Evolutionary conservation across 1,284 basidiomycete genomes (phyloP).

Genomic region (Sanghuangporus weigelae): DNA sequence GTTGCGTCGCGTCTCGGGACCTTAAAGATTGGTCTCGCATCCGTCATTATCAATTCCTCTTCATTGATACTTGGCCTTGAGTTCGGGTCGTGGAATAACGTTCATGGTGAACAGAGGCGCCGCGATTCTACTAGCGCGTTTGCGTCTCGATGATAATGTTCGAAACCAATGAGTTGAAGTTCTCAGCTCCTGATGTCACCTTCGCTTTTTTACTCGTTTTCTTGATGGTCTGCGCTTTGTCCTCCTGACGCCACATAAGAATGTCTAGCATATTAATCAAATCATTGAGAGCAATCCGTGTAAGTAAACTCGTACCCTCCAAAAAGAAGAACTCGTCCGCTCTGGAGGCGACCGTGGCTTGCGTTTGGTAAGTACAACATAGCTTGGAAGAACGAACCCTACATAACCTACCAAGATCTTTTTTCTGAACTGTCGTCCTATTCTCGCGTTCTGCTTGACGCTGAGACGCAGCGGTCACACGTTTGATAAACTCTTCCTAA

Average conservation of each 20-base stretch:
- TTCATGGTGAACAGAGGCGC: too few species aligned
- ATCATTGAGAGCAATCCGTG: neutral
- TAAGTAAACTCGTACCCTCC: slow-evolving; percentile 37
- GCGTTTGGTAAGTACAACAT: neutral
- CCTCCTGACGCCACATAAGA: neutral
- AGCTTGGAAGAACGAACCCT: neutral
- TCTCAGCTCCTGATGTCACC: neutral
- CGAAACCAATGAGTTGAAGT: neutral
- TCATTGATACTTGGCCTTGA: neutral
- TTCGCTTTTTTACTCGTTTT: neutral
- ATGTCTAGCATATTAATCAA: neutral
- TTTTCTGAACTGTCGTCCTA: slow-evolving; percentile 60
- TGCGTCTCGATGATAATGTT: neutral
- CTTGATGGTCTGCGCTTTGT: neutral
- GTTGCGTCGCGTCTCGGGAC: too few species aligned
- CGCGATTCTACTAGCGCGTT: neutral
- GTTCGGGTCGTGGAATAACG: too few species aligned
- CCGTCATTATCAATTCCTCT: too few species aligned
- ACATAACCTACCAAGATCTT: slow-evolving; percentile 55
- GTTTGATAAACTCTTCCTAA: slow-evolving; percentile 69
- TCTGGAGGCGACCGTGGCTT: slow-evolving; percentile 57
- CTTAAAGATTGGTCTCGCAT: too few species aligned
- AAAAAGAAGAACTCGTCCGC: slow-evolving; percentile 72
- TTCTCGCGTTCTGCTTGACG: slow-evolving; percentile 57
- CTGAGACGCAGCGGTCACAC: slow-evolving; percentile 55